Percentiles rank a stretch among this genome's conserved stretches.
These are phyloP conservation scores for Alnus glutinosa DNA, from an alignment of 306 rosid species.

Conservation along the genomic window DNA sequence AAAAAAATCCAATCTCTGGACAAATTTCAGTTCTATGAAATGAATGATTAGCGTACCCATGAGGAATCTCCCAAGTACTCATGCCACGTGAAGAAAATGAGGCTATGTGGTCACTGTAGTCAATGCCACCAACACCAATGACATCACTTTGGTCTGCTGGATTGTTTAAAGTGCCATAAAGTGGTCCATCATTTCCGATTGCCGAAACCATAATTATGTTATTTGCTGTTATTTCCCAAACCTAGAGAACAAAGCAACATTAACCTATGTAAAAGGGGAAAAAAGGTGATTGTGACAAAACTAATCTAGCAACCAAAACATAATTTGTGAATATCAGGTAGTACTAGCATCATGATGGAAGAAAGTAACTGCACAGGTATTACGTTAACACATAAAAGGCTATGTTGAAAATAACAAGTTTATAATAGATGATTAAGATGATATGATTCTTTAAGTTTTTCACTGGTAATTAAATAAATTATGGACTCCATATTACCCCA, in stretches of 20 bases:
- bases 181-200: conserved; percentile 98
- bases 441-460: neutral
- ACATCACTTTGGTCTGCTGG: conserved; percentile 98
- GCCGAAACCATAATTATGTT: conserved; percentile 98
- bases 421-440: neutral
- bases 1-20: neutral
- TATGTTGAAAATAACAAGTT: neutral
- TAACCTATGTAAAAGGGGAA: conserved; percentile 25
- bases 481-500: neutral
- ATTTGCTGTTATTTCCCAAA: conserved; percentile 98
- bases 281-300: neutral
- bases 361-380: neutral
- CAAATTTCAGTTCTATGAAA: neutral
- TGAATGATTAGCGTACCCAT: conserved; percentile 58
- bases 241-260: conserved; percentile 54
- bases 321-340: neutral
- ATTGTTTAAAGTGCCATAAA: conserved; percentile 93
- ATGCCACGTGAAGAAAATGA: conserved; percentile 98
- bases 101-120: conserved; percentile 97
- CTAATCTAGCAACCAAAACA: neutral
- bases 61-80: conserved; percentile 99
- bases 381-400: neutral
- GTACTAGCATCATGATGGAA: neutral
- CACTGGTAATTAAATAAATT: neutral
- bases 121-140: conserved; percentile 98